Conservation (phyloP, 148 eudicot species). For the Rhododendron griersonianum region DNA sequence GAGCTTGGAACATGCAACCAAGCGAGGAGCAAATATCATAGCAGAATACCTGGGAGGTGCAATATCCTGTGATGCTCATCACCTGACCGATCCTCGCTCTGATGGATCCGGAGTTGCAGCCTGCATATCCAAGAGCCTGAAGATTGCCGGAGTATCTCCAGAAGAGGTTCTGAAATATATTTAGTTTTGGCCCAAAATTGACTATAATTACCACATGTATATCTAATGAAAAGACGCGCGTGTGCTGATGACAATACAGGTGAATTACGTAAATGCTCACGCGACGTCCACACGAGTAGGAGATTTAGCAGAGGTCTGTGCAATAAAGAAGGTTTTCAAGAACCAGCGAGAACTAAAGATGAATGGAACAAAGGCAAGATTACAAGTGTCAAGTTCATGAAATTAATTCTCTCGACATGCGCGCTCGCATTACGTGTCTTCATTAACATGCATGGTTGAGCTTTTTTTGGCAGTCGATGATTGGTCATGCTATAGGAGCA, state of each 20-base stretch:
- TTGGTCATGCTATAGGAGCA: constrained; percentile 22
- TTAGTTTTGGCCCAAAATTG: neutral
- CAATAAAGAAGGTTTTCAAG: constrained; percentile 30
- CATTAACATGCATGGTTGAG: neutral
- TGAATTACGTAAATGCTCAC: constrained; percentile 29
- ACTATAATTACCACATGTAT: neutral
- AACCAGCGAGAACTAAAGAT: constrained; percentile 26
- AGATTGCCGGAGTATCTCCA: constrained; percentile 26
- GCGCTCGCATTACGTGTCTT: constrained; percentile 16
- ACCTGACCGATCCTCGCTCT: constrained; percentile 29
- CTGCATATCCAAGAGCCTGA: constrained; percentile 27
- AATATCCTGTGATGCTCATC: constrained; percentile 28
- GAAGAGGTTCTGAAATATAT: constrained; percentile 20
- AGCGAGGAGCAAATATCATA: constrained; percentile 28
- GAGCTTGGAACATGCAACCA: constrained; percentile 33
- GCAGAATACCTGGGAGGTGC: constrained; percentile 36
- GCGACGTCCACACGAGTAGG: constrained; percentile 21
- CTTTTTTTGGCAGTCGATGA: constrained; percentile 18
- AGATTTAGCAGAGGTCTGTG: constrained; percentile 28
- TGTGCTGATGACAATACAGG: constrained; percentile 4
- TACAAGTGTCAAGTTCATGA: neutral
- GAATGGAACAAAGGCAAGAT: constrained; percentile 31
- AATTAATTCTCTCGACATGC: constrained; percentile 17
- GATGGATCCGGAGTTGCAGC: constrained; percentile 27
- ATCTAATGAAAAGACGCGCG: neutral